phyloP scores from a whole-genome alignment of 768 basidiomycete genomes.

The Kwoniella bestiolae region DNA sequence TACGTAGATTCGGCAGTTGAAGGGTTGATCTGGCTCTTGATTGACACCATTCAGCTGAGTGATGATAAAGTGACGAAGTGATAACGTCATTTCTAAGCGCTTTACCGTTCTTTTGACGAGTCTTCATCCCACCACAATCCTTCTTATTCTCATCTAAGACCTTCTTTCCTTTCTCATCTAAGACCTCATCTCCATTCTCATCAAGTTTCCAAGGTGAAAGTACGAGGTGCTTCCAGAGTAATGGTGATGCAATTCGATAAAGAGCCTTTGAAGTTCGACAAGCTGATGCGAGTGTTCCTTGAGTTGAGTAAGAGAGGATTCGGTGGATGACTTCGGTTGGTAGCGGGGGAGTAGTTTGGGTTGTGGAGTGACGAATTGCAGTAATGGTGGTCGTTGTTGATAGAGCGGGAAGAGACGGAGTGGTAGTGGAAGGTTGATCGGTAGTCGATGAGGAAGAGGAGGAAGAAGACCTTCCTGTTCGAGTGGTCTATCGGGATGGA shows the following conservation, averaged over 20 bases:
- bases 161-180: too few species aligned
- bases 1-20: not conserved
- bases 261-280: not conserved
- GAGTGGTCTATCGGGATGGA: too few species aligned
- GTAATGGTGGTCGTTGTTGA: too few species aligned
- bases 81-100: not conserved
- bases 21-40: not conserved
- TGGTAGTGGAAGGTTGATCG: too few species aligned
- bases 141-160: not conserved
- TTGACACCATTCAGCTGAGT: not conserved
- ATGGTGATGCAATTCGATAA: not conserved
- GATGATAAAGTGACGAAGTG: not conserved
- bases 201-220: not conserved
- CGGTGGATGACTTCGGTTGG: not conserved
- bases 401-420: too few species aligned
- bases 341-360: not conserved
- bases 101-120: constrained; percentile 8
- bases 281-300: not conserved
- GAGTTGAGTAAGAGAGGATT: not conserved
- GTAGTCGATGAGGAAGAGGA: too few species aligned
- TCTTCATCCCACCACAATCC: not conserved
- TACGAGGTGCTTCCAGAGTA: not conserved
- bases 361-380: not conserved
- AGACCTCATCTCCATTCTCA: not conserved
- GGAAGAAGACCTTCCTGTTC: too few species aligned